A percentile compares a stretch with the other conserved stretches of the same genome.
These are phyloP conservation scores for Monilinia aucupariae DNA, from an alignment of 2,329 filamentous ascomycete species.

Conservation along the genomic window DNA sequence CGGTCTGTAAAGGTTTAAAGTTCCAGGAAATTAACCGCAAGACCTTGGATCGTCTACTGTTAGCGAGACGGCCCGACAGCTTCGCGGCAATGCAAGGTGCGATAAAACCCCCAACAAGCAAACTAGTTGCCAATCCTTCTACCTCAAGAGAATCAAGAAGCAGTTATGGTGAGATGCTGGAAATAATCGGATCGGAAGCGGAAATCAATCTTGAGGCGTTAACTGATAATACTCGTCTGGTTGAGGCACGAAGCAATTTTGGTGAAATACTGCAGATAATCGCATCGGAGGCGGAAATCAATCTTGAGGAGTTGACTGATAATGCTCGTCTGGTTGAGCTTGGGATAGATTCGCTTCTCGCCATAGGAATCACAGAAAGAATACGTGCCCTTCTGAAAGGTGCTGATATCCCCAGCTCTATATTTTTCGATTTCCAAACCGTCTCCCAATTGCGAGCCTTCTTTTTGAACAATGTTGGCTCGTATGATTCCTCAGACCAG, in stretches of 20 bases:
- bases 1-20: slow-evolving; percentile 31
- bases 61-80: not conserved
- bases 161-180: not conserved
- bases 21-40: slow-evolving; percentile 5
- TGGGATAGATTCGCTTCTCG: slow-evolving; percentile 4
- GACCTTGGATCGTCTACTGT: not conserved
- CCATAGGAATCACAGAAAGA: slow-evolving; percentile 37
- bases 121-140: not conserved
- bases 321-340: slow-evolving; percentile 40
- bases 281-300: slow-evolving; percentile 39
- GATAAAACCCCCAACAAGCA: not conserved
- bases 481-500: not conserved
- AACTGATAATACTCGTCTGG: slow-evolving; percentile 45
- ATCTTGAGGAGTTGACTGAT: slow-evolving; percentile 44
- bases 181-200: slow-evolving; percentile 24
- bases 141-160: not conserved
- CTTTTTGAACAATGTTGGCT: not conserved
- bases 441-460: not conserved
- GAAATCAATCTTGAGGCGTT: slow-evolving; percentile 45
- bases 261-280: not conserved
- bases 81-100: not conserved
- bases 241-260: not conserved
- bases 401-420: slow-evolving; percentile 41
- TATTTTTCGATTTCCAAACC: slow-evolving; percentile 11
- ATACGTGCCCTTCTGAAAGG: slow-evolving; percentile 49